Evolutionary conservation across 352 stramenopile genomes (phyloP).

Genomic region (Globisporangium apiculatum): DNA sequence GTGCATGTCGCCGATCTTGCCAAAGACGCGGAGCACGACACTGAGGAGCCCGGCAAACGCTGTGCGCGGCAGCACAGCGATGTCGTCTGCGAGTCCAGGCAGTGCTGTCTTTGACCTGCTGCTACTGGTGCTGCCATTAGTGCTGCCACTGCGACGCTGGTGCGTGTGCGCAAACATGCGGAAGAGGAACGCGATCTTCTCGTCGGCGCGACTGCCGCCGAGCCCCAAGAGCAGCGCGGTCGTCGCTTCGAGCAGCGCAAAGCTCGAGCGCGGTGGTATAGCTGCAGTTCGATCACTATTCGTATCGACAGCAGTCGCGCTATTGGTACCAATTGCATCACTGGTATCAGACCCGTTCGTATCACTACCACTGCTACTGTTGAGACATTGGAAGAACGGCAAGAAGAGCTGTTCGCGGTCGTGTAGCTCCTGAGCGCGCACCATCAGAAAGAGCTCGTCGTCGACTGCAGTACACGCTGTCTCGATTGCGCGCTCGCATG

Average conservation of each 20-base stretch:
- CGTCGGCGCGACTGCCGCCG: constrained; percentile 28
- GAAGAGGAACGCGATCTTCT: constrained; percentile 77
- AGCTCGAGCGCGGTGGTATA: background rate
- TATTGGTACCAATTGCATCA: too few species aligned
- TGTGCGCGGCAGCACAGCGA: constrained; percentile 32
- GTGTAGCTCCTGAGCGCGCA: constrained; percentile 45
- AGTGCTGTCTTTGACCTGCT: background rate
- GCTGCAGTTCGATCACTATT: too few species aligned
- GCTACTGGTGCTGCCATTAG: background rate
- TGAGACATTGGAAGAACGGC: constrained; percentile 45
- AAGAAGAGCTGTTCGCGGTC: constrained; percentile 61
- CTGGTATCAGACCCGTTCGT: too few species aligned
- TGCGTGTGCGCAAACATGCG: constrained; percentile 38
- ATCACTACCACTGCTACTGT: background rate
- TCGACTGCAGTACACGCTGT: constrained; percentile 40
- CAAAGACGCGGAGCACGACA: constrained; percentile 43
- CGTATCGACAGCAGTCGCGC: too few species aligned
- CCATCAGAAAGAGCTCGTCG: constrained; percentile 67
- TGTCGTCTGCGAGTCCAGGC: constrained; percentile 9
- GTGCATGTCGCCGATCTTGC: constrained; percentile 49
- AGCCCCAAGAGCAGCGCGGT: constrained; percentile 48
- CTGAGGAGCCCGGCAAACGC: constrained; percentile 44
- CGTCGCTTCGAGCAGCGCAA: constrained; percentile 35
- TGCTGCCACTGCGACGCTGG: background rate
- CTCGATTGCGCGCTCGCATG: constrained; percentile 52